Conservation (phyloP, 2,329 filamentous ascomycete genomes). For the Septoria linicola region DNA sequence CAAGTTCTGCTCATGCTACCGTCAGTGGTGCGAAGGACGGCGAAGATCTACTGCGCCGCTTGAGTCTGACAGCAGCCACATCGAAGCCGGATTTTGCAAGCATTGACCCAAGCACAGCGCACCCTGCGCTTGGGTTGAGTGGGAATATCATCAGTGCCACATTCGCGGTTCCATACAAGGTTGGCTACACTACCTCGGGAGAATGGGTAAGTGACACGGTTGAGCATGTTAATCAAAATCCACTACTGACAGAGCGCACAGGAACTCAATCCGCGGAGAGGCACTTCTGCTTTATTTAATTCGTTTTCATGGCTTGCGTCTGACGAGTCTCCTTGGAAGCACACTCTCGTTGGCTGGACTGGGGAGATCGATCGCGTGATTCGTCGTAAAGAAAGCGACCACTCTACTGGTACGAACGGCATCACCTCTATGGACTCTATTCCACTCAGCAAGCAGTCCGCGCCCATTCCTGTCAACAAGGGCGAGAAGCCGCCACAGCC, state of each 20-base stretch:
- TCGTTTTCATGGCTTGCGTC: conserved; percentile 86
- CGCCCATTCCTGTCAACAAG: conserved; percentile 72
- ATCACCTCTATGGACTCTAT: conserved; percentile 43
- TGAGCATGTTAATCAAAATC: not conserved
- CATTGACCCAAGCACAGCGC: conserved; percentile 54
- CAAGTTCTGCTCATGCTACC: conserved; percentile 43
- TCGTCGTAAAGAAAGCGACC: conserved; percentile 27
- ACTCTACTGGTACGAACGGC: conserved; percentile 24
- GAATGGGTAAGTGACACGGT: conserved; percentile 53
- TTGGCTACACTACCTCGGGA: conserved; percentile 52
- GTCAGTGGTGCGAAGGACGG: conserved; percentile 48
- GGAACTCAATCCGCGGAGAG: conserved; percentile 74
- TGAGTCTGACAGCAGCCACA: conserved; percentile 47
- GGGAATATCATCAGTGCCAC: conserved; percentile 64
- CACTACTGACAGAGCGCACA: conserved; percentile 39
- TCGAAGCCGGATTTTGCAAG: conserved; percentile 45
- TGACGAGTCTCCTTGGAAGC: conserved; percentile 80
- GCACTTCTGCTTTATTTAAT: conserved; percentile 89
- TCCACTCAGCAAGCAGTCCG: conserved; percentile 71
- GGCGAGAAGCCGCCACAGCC: conserved; percentile 40
- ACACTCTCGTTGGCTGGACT: conserved; percentile 92
- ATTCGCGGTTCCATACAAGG: conserved; percentile 62
- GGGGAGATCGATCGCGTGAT: conserved; percentile 61
- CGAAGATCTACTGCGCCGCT: conserved; percentile 53
- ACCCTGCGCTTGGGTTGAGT: conserved; percentile 59